Evolutionary conservation across 2,329 filamentous ascomycete genomes (phyloP).

Genomic region (Sarocladium brachiariae): DNA sequence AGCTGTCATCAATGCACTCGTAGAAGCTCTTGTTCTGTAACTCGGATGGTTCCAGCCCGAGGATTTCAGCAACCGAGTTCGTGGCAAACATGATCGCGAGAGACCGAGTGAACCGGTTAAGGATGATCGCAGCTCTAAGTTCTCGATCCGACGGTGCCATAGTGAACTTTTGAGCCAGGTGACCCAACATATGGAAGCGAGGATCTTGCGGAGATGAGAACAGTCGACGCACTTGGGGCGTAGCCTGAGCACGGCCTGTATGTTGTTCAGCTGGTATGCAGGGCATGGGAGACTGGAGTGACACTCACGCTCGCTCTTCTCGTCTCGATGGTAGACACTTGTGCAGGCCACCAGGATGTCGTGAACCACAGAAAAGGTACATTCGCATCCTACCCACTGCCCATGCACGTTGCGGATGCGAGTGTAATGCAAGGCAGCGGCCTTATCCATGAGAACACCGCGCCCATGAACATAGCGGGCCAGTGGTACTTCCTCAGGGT

Average conservation of each 20-base stretch:
- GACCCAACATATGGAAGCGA: slow-evolving; percentile 83
- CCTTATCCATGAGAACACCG: slow-evolving; percentile 73
- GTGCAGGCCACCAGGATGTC: slow-evolving; percentile 82
- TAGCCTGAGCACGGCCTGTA: slow-evolving; percentile 67
- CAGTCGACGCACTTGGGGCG: slow-evolving; percentile 68
- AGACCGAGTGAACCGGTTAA: slow-evolving; percentile 80
- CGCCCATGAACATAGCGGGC: slow-evolving; percentile 66
- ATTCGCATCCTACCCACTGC: slow-evolving; percentile 74
- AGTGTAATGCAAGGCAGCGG: slow-evolving; percentile 76
- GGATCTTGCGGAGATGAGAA: slow-evolving; percentile 79
- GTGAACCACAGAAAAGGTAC: slow-evolving; percentile 83
- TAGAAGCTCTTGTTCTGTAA: slow-evolving; percentile 78
- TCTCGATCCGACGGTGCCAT: slow-evolving; percentile 61
- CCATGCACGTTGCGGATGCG: slow-evolving; percentile 62
- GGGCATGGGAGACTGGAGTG: not conserved
- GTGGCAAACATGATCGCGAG: slow-evolving; percentile 84
- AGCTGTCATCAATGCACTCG: slow-evolving; percentile 75
- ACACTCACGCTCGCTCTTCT: slow-evolving; percentile 66
- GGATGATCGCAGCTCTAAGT: slow-evolving; percentile 73
- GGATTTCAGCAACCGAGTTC: slow-evolving; percentile 64
- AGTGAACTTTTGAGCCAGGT: slow-evolving; percentile 74
- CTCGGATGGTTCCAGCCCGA: slow-evolving; percentile 63
- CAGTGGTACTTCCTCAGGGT: slow-evolving; percentile 71
- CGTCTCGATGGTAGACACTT: slow-evolving; percentile 64
- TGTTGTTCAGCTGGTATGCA: slow-evolving; percentile 9